Conservation (phyloP, 805 yeast genomes). For the Teunomyces barrocoloradensis region DNA sequence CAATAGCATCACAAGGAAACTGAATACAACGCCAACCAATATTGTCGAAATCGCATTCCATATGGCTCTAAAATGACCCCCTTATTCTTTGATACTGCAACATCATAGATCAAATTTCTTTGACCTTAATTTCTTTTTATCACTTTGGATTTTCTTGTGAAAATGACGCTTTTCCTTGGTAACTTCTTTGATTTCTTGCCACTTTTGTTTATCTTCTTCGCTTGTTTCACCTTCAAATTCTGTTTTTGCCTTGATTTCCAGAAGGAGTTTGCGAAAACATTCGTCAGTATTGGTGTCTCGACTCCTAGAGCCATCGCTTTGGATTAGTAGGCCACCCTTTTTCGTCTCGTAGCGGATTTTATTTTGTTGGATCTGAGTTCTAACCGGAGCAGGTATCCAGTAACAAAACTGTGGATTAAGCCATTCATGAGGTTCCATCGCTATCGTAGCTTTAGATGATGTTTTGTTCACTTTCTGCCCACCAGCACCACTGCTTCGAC, state of each 20-base stretch:
- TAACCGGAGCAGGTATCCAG: constrained; percentile 62
- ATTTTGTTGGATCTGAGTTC: constrained; percentile 36
- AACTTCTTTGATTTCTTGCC: constrained; percentile 43
- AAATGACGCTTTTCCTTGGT: constrained; percentile 31
- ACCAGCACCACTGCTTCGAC: constrained; percentile 79
- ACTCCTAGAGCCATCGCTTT: constrained; percentile 58
- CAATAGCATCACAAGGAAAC: no score
- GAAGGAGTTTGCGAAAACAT: constrained; percentile 59
- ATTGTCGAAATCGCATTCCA: no score
- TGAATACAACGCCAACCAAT: no score
- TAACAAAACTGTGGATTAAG: constrained; percentile 32
- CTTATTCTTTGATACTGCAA: background rate
- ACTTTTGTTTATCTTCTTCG: constrained; percentile 46
- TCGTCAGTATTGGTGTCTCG: constrained; percentile 54
- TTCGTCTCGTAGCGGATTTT: constrained; percentile 55
- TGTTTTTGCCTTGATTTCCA: constrained; percentile 48
- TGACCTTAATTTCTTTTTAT: constrained; percentile 36
- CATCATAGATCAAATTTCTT: constrained; percentile 29
- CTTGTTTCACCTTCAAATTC: constrained; percentile 48
- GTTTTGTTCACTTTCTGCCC: constrained; percentile 85
- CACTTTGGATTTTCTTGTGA: constrained; percentile 36
- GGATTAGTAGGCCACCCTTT: constrained; percentile 54
- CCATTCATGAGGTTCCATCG: constrained; percentile 45
- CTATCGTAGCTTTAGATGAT: constrained; percentile 63
- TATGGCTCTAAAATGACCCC: no score